Evolutionary conservation across 805 yeast species (phyloP), one percentile per base, ranked within the genome.

Genomic region (Kuraishia hungarica): DNA sequence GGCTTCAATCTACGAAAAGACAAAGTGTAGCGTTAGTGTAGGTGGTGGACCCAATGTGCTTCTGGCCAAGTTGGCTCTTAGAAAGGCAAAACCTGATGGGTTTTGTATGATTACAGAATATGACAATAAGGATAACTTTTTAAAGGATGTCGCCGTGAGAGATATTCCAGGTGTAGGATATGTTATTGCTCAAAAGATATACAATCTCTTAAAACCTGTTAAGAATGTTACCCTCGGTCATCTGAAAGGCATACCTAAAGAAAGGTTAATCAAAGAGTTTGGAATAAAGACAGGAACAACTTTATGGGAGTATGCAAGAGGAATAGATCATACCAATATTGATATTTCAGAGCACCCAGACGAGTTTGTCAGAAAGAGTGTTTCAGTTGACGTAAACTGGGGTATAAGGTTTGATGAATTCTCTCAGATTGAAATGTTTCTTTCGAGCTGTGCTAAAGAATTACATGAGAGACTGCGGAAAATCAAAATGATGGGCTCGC

Each of bases 331-430:
- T 51, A 80, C 87, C 0, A 77, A 77, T 4, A 79, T 85, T 53
- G 82, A 79, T 46, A 72, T 85, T n/a, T 66, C 81, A 29, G 58
- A 66, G 8, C 73, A 75, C 35, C 81, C 83, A 10, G 70, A 73
- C 17, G 81, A 71, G 53, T 74, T 83, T 20, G 76, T 80, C 13
- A 74, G 96, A 26, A 90, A 89, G 61, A 81, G 94, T 1, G 78
- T 93, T 0, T 89, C 96, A 0, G 87, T 91, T 2, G 98, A 93
- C 64, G 86, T 93, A 26, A 89, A 90, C 58, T 93, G 90, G 86
- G 98, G 97, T 0, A 87, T 93, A 0, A 66, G 98, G 51, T 87
- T 92, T 59, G 79, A 82, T 35, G 72, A 72, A 0, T 72, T 78
- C 29, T 66, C 68, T 0, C 89, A 93, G 63, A 80, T 86, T 23